Conservation (phyloP, 352 stramenopile species). For the Phytopythium litorale region DNA sequence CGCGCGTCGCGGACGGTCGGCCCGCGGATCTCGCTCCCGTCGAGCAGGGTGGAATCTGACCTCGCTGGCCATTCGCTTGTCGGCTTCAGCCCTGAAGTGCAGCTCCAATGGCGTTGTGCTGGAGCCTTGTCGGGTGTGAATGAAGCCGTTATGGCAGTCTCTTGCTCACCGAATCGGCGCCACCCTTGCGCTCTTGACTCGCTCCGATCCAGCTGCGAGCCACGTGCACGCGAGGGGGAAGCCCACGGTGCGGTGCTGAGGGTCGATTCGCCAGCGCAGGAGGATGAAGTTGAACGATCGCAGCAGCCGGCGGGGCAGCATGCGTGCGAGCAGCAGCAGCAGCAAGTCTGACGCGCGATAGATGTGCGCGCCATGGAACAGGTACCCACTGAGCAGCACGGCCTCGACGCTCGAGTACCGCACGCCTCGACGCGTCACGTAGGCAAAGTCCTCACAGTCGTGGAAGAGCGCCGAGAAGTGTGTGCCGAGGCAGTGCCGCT, state of each 20-base stretch:
- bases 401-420: constrained; percentile 12
- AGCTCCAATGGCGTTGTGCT: no score
- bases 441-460: constrained; percentile 23
- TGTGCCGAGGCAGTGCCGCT: constrained; percentile 16
- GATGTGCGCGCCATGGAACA: constrained; percentile 24
- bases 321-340: constrained; percentile 24
- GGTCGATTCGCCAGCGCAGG: constrained; percentile 28
- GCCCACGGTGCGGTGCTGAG: constrained; percentile 12
- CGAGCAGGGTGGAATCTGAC: background rate
- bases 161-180: background rate
- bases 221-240: constrained; percentile 17
- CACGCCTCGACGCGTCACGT: constrained; percentile 13
- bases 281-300: constrained; percentile 35
- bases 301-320: constrained; percentile 23
- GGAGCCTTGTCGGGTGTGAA: no score
- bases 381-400: constrained; percentile 19
- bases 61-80: background rate
- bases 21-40: background rate
- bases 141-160: no score
- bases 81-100: no score
- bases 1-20: background rate
- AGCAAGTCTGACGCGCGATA: constrained; percentile 26
- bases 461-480: constrained; percentile 16
- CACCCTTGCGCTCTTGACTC: background rate
- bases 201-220: constrained; percentile 12